Conservation (phyloP, 371 early-diverging fungal genomes). For the Mucor irregularis region DNA sequence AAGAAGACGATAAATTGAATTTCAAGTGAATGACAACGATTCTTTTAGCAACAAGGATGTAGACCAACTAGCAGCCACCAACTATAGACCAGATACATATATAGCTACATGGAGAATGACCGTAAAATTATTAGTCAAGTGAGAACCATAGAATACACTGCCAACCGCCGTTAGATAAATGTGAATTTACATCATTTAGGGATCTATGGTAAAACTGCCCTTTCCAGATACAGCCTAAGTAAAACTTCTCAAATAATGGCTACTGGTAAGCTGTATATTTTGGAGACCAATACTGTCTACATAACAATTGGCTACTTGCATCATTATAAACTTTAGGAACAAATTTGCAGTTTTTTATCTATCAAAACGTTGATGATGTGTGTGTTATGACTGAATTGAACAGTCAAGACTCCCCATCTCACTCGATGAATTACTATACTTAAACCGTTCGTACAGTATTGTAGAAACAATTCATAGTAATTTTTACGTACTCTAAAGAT, state of each 20-base stretch:
- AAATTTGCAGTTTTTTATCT: background rate
- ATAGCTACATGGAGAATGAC: conserved; percentile 9
- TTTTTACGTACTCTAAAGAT: conserved; percentile 5
- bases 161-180: conserved; percentile 6
- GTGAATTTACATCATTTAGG: conserved; percentile 6
- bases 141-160: conserved; percentile 3
- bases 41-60: background rate
- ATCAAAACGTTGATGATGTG: conserved; percentile 3
- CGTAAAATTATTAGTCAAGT: conserved; percentile 8
- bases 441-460: conserved; percentile 12
- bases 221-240: conserved; percentile 1
- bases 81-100: conserved; percentile 12
- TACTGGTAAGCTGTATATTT: conserved; percentile 7
- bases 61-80: conserved; percentile 2
- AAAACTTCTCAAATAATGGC: conserved; percentile 10
- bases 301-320: conserved; percentile 1
- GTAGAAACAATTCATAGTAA: conserved; percentile 9
- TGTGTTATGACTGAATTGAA: conserved; percentile 12
- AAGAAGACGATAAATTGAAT: conserved; percentile 1
- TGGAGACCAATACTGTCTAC: background rate
- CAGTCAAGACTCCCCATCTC: conserved; percentile 1
- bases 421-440: conserved; percentile 10
- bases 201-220: conserved; percentile 6
- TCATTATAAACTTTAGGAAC: conserved; percentile 10
- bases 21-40: conserved; percentile 8